Conservation (phyloP, 2,329 filamentous ascomycete genomes). For the Niveomyces coronatus region DNA sequence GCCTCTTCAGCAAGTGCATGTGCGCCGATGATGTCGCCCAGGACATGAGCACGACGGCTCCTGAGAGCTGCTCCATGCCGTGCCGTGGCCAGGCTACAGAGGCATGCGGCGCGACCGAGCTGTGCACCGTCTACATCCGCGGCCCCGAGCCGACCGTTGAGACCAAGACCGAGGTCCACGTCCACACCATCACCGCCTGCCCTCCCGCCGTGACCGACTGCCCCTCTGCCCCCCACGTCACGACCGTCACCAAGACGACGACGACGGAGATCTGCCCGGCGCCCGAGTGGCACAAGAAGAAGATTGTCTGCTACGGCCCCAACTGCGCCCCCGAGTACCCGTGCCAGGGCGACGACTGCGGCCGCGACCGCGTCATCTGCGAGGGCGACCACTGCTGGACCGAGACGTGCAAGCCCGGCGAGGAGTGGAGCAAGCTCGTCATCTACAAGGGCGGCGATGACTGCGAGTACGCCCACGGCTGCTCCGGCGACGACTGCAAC, state of each 20-base stretch:
- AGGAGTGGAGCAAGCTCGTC: slow-evolving; percentile 21
- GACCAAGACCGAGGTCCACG: slow-evolving; percentile 19
- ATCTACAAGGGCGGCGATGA: slow-evolving; percentile 18
- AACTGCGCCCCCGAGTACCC: slow-evolving; percentile 21
- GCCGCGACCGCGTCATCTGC: slow-evolving; percentile 24
- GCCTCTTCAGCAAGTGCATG: slow-evolving; percentile 15
- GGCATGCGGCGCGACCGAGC: slow-evolving; percentile 9
- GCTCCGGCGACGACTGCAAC: slow-evolving; percentile 16
- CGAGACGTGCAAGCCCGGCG: slow-evolving; percentile 16
- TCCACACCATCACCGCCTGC: slow-evolving; percentile 21
- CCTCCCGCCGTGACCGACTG: slow-evolving; percentile 16
- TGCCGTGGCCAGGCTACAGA: slow-evolving; percentile 14
- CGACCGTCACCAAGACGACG: slow-evolving; percentile 15
- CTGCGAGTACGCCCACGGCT: slow-evolving; percentile 18
- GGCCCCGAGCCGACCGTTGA: slow-evolving; percentile 10
- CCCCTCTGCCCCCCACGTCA: slow-evolving; percentile 13
- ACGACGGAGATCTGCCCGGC: slow-evolving; percentile 15
- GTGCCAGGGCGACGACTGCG: slow-evolving; percentile 17
- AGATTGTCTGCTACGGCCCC: slow-evolving; percentile 25
- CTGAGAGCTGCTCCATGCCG: slow-evolving; percentile 10
- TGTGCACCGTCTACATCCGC: slow-evolving; percentile 12
- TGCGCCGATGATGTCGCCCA: slow-evolving; percentile 14
- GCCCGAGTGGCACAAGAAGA: slow-evolving; percentile 20
- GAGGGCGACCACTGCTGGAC: slow-evolving; percentile 17
- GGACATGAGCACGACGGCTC: slow-evolving; percentile 7